These are phyloP conservation scores for Pythium diclinum DNA, from an alignment of 352 stramenopile genomes.

Conservation along the genomic window DNA sequence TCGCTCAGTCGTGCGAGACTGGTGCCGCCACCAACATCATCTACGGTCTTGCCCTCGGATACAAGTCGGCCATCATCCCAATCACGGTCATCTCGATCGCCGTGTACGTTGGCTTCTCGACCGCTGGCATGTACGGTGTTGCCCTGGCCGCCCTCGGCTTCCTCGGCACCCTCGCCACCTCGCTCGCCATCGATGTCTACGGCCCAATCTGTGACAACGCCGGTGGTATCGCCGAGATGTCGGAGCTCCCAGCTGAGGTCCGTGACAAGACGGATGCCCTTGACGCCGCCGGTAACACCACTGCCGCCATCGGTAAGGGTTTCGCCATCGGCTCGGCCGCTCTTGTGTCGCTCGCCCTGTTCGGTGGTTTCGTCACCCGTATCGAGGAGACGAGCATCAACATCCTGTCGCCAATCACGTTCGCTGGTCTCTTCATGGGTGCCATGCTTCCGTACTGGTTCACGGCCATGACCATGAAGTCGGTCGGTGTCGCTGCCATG, in stretches of 20 bases:
- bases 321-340: slow-evolving; percentile 99
- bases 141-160: slow-evolving; percentile 97
- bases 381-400: slow-evolving; percentile 95
- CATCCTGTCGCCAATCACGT: slow-evolving; percentile 97
- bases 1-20: slow-evolving; percentile 97
- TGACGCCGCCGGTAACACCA: slow-evolving; percentile 99
- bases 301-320: slow-evolving; percentile 98
- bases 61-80: slow-evolving; percentile 99
- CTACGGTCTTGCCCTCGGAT: slow-evolving; percentile 98
- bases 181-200: slow-evolving; percentile 99
- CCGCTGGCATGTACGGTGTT: slow-evolving; percentile 97
- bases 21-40: slow-evolving; percentile 99
- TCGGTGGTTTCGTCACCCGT: slow-evolving; percentile 97
- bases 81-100: slow-evolving; percentile 97
- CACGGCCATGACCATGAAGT: slow-evolving; percentile 99
- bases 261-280: slow-evolving; percentile 99
- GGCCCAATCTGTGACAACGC: slow-evolving; percentile 99
- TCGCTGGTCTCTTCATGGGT: slow-evolving; percentile 98
- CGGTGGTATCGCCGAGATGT: slow-evolving; percentile 99
- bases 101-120: slow-evolving; percentile 96
- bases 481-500: slow-evolving; percentile 96
- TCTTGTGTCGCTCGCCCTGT: slow-evolving; percentile 97
- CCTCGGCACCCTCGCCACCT: slow-evolving; percentile 97
- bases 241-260: slow-evolving; percentile 94
- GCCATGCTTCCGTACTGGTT: slow-evolving; percentile 99